Base-by-base conservation (phyloP, 2,329 filamentous ascomycete genomes). In the Aspergillus chevalieri region DNA sequence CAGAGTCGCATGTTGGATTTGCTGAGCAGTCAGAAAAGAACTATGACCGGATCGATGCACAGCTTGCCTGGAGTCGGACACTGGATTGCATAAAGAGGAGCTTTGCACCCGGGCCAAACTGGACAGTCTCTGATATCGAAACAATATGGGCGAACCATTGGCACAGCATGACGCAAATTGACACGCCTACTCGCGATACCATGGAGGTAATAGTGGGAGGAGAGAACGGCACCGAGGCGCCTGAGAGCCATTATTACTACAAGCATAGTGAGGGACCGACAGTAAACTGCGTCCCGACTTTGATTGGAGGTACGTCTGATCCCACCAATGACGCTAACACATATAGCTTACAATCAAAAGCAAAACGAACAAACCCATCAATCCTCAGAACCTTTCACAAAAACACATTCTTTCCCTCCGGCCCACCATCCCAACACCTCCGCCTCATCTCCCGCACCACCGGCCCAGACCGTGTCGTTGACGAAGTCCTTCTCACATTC, bases 21-120 rank as follows among this genome's bases (percentile, higher is more conserved):
- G 85, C 85, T 0, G 85, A 89, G 65, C 74, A 77, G 17, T 78
- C 83, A 43, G 61, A 84, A 10, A 77, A 84, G 2, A 76, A 82
- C 54, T 86, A 81, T 56, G 78, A 87, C 53, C 71, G 75, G 3
- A 73, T 85, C 7, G 77, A 77, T 1, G 79, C 84, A 2, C 77
- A 78, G 8, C 61, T 88, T 17, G 84, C 85, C 0, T 89, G 84
- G 79, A 81, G 77, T 21, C 74, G 86, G 10, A 82, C 78, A 30
- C 59, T 89, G 49, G 74, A 73, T 0, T 69, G 74, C 6, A 73
- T 86, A 17, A 74, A 81, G 39, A 75, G 75, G 43, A 83, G 80
- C 0, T 86, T 89, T 59, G 65, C 62, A 45, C 63, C 68, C 15
- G 62, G 65, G 3, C 51, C 56, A 9, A 50, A 56, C 21, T 67